These are phyloP conservation scores for Papilionanthe hybrid DNA, from an alignment of 116 monocot genomes.

Conservation along the genomic window DNA sequence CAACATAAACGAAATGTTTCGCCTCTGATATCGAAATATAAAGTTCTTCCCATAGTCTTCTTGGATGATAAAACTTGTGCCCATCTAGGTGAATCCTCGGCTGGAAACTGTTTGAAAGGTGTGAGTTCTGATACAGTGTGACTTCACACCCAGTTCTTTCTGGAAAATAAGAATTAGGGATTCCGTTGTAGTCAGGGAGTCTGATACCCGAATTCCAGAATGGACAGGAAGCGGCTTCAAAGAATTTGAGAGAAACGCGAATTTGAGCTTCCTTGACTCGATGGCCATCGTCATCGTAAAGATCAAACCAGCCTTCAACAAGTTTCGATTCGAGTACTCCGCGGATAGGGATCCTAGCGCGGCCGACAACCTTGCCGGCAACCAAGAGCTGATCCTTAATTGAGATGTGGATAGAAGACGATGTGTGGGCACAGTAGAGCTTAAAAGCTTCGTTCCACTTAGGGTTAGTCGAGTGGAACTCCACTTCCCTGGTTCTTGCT, in stretches of 20 bases:
- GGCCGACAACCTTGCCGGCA: constrained; percentile 23
- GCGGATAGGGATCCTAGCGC: constrained; percentile 16
- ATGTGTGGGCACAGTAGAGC: constrained; percentile 40
- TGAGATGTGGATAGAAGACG: constrained; percentile 33
- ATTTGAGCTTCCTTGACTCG: constrained; percentile 25
- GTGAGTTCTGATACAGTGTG: constrained; percentile 60
- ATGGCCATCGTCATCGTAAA: constrained; percentile 30
- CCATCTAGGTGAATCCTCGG: constrained; percentile 28
- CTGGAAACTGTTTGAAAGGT: constrained; percentile 28
- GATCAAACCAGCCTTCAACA: constrained; percentile 36
- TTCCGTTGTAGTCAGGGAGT: constrained; percentile 26
- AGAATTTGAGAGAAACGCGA: constrained; percentile 30
- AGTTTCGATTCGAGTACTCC: constrained; percentile 16
- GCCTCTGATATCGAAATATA: constrained; percentile 42
- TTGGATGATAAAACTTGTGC: constrained; percentile 24
- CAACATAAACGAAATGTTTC: constrained; percentile 56
- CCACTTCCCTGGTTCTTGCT: constrained; percentile 37
- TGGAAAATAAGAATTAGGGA: constrained; percentile 36
- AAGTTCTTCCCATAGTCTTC: constrained; percentile 57
- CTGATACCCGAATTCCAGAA: constrained; percentile 41
- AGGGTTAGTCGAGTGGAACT: constrained; percentile 41
- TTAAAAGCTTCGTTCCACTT: constrained; percentile 61
- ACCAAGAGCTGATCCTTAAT: constrained; percentile 42
- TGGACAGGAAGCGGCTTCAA: constrained; percentile 20
- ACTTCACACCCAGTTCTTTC: constrained; percentile 32